Base-by-base conservation (phyloP, 768 basidiomycete species). In the Boletus edulis region DNA sequence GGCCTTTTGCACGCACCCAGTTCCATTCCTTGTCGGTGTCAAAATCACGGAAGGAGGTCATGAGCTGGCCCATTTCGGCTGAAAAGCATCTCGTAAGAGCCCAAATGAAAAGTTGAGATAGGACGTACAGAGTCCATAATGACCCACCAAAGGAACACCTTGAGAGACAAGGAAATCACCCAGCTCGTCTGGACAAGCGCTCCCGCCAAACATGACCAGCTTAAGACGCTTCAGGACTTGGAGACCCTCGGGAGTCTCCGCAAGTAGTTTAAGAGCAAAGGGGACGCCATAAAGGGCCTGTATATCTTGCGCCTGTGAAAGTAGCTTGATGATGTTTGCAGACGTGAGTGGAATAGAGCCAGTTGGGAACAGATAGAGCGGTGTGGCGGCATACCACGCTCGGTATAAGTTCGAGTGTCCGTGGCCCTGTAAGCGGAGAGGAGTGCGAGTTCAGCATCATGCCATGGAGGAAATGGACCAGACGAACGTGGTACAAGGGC, bases 1-100 rank as follows among this genome's bases (percentile, higher is more conserved):
- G 63, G 2, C 67, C 63, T 31, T 66, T 69, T n/a, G 67, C 58
- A 27, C 78, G 75, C 41, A 78, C 62, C 76, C 78, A 84, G 59
- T 79, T 81, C 82, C 83, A 85, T 12, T 56, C 76, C 63, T 82
- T 83, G 70, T 84, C 82, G 5, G 59, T 70, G 5, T 64, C 65
- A 52, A 77, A 80, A 54, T 80, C 73, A 34, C 81, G 76, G 47
- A 74, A 71, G 13, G 80, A 81, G 47, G 75, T 79, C 66, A 80
- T 71, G 17, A 81, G 64, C 10, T 67, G 65, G 41, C 74, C 77
- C 46, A 73, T 74, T 62, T 77, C 55, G 5, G 55, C 64, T 60
- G 24, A 32, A 22, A 27, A 18, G 14, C 9, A 34, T 31, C 3
- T 2, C 9, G 31, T 55, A 14, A 58, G 35, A 42, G 5, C 1